phyloP scores from a whole-genome alignment of 768 basidiomycete genomes.

The Boletus reticuloceps region DNA sequence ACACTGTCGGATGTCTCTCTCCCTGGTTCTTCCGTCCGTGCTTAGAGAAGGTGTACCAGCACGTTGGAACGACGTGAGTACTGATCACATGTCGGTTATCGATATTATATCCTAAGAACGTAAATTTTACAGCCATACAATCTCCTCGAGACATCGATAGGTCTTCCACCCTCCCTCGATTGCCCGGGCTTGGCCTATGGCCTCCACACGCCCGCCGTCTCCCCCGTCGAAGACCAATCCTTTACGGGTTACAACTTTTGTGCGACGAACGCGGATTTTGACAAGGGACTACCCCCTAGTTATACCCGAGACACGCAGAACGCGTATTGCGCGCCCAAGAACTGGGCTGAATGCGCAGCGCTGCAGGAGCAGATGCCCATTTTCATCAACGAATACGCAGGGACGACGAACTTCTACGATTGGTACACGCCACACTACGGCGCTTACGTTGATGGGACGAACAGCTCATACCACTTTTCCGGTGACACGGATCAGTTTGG shows the following conservation, averaged over 20 bases:
- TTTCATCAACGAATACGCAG: conserved; percentile 29
- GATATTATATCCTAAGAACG: conserved; percentile 9
- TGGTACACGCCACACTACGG: conserved; percentile 26
- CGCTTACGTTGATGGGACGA: conserved; percentile 2
- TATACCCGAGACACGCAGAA: conserved; percentile 18
- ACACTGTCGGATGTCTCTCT: conserved; percentile 27
- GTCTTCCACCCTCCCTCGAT: conserved; percentile 23
- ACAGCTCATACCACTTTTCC: conserved; percentile 11
- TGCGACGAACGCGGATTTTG: conserved; percentile 9
- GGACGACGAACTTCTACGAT: conserved; percentile 13
- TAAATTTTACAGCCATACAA: conserved; percentile 31
- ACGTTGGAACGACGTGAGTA: conserved; percentile 35
- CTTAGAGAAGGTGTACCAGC: conserved; percentile 29
- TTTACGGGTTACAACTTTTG: conserved; percentile 20
- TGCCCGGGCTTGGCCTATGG: conserved; percentile 23
- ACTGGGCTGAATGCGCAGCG: conserved; percentile 24
- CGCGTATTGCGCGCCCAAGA: conserved; percentile 26
- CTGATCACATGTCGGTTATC: conserved; percentile 9
- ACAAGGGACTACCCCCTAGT: conserved; percentile 1
- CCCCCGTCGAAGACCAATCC: conserved; percentile 25
- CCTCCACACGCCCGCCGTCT: conserved; percentile 24
- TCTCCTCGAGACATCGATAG: conserved; percentile 33
- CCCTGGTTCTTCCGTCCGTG: conserved; percentile 30
- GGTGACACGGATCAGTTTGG: conserved; percentile 1
- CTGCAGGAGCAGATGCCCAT: conserved; percentile 23